Conservation (phyloP, 805 yeast species). For the Starmerella apis region DNA sequence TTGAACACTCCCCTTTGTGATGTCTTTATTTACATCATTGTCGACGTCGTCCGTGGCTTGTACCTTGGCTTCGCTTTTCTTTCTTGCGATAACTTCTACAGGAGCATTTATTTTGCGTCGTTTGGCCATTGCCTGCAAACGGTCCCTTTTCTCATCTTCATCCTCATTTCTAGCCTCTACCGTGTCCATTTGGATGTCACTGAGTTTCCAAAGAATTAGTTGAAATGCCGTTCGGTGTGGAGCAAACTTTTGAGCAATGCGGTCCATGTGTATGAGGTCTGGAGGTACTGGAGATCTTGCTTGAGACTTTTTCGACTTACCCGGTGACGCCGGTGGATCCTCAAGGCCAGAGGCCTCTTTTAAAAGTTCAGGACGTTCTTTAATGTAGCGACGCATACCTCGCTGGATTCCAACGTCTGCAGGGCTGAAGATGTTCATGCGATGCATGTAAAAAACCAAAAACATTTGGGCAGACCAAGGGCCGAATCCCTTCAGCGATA, state of each 20-base stretch:
- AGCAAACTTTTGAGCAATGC: constrained; percentile 45
- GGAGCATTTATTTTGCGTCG: not conserved
- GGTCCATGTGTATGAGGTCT: constrained; percentile 47
- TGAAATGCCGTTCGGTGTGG: constrained; percentile 64
- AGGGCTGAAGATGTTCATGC: constrained; percentile 60
- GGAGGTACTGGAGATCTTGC: constrained; percentile 31
- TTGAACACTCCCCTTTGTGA: not conserved
- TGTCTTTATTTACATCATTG: not conserved
- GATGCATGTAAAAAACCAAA: constrained; percentile 53
- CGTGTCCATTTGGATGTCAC: constrained; percentile 43
- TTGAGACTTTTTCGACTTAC: constrained; percentile 31
- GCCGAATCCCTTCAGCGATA: constrained; percentile 31
- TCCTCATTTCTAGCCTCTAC: constrained; percentile 19
- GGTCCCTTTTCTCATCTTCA: not conserved
- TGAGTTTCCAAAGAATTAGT: constrained; percentile 63
- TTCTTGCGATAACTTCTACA: not conserved
- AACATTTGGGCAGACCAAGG: constrained; percentile 89
- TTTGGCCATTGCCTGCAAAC: not conserved
- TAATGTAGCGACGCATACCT: constrained; percentile 61
- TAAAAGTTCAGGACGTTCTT: constrained; percentile 31
- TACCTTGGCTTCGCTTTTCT: not conserved
- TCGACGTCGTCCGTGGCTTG: not conserved
- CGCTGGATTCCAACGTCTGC: constrained; percentile 80
- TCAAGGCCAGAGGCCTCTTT: constrained; percentile 31
- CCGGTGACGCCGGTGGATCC: constrained; percentile 27